Evolutionary conservation across 2,329 filamentous ascomycete species (phyloP), one percentile per base, ranked within the genome.

Genomic region (Venturia effusa): DNA sequence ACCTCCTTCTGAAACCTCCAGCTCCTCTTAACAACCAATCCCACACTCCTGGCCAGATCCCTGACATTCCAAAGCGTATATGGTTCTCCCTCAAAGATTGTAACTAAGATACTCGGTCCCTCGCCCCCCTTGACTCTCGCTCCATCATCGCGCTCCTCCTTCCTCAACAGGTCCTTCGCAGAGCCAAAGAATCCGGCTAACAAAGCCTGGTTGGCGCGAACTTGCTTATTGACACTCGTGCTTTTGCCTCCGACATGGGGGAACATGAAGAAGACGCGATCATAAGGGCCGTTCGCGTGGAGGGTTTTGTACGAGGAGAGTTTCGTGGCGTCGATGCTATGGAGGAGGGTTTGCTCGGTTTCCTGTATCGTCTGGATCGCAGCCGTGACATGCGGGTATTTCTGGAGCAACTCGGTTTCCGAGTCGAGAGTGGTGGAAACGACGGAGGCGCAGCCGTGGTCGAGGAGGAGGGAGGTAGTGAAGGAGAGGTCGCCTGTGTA

Each of bases 61-160:
- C 87, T 84, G 32, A 97, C 83, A 77, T 97, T 97, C 94, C 94
- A 99, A 0, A 97, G 82, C 1, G 91, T 93, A 74, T 99, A 99
- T 0, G 94, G 94, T 74, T 95, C 88, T 65, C 89, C 89, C 74
- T 97, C 93, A 74, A 99, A 99, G 11, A 97, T 78, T 0, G 92
- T 95, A 27, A 97, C 86, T 62, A 96, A 76, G 63, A 97, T 86
- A 6, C 71, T 86, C 11, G 40, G 4, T 40, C 30, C 27, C 37
- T 27, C 61, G 43, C 34, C 34, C 39, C 17, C 45, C 15, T 59
- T 55, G 11, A 41, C 61, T 45, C 30, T 39, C 57, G 70, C 24
- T 67, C 66, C 10, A 27, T 63, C 60, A 22, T n/a, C 15, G 65
- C 15, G 67, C 64, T 32, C 67, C 67, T 34, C 55, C 0, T 66